Evolutionary conservation across 805 yeast genomes (phyloP), one percentile per base, ranked within the genome.

Genomic region (Ogataea naganishii): DNA sequence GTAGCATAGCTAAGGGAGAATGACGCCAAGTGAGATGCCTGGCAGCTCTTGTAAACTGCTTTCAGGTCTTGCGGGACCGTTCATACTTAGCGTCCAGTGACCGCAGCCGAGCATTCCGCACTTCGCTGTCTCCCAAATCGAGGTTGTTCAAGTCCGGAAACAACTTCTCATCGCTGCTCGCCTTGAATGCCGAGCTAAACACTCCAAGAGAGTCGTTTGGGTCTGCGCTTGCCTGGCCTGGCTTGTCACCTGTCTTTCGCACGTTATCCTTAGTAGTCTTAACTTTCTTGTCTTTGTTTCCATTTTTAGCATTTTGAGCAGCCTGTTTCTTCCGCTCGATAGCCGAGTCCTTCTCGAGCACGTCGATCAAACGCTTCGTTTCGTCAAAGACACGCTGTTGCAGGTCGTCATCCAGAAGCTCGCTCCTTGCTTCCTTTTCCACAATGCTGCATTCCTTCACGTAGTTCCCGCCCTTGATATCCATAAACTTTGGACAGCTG

Each of bases 321-420:
- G 25, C 10, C 23, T 32, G 27, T 29, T 38, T 51, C 45, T 78
- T 80, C 29, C 92, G 60, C 44, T 70, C 77, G 4, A 72, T 56
- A 0, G 94, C 95, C 23, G 84, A 69, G 35, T 63, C 65, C 53
- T 72, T 81, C 50, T 89, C 97, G 16, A 81, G 51, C 7, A 51
- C 54, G 4, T 59, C 70, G 24, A 89, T 74, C 20, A 67, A 48
- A 33, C 61, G 56, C 30, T 62, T 78, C 0, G 95, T 83, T 29
- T 63, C 62, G 16, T 73, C 80, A 43, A 58, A 84, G 6, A 88
- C 46, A 29, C 58, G 35, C 35, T 67, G 62, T 46, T 81, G 92
- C 33, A 84, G 53, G 26, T 65, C 76, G 46, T 81, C 81, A 13
- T 63, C 57, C 4, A 26, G 19, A 33, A 76, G 68, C 51, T 88